A percentile compares a stretch with the other conserved stretches of the same genome.
Conservation (phyloP, 139 green algal genomes). For the Zygnema cylindricum region DNA sequence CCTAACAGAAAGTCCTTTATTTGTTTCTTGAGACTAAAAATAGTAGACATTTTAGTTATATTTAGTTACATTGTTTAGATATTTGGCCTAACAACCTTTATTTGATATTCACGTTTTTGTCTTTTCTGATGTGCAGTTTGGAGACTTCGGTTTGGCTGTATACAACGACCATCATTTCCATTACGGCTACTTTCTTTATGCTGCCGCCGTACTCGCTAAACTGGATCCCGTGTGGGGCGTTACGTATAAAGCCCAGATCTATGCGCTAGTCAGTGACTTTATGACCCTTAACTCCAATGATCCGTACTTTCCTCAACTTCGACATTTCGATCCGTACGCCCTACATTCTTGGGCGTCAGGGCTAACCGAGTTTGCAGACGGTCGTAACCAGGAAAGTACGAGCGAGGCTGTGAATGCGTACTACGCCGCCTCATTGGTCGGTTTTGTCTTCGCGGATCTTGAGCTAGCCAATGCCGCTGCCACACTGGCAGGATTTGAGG, state of each 20-base stretch:
- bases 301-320: slow-evolving; percentile 60
- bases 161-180: slow-evolving; percentile 73
- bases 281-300: neutral
- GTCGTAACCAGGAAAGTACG: slow-evolving; percentile 68
- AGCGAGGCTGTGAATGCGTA: slow-evolving; percentile 66
- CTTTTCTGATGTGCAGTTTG: slow-evolving; percentile 22
- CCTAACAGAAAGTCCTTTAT: no score
- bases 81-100: neutral
- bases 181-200: slow-evolving; percentile 68
- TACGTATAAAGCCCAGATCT: neutral
- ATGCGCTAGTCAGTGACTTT: slow-evolving; percentile 23
- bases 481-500: slow-evolving; percentile 56
- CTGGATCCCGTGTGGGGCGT: slow-evolving; percentile 46
- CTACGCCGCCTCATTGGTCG: slow-evolving; percentile 65
- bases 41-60: no score
- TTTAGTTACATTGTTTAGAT: no score
- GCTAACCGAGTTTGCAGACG: slow-evolving; percentile 55
- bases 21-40: no score
- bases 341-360: slow-evolving; percentile 66
- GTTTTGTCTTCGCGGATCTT: slow-evolving; percentile 43
- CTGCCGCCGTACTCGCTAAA: slow-evolving; percentile 55
- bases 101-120: neutral
- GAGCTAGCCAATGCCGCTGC: slow-evolving; percentile 52
- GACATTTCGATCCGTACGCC: slow-evolving; percentile 63
- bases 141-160: slow-evolving; percentile 55